A percentile compares a stretch with the other conserved stretches of the same genome.
phyloP scores from a whole-genome alignment of 2,329 filamentous ascomycete species.

The Sarocladiaceae sp. region DNA sequence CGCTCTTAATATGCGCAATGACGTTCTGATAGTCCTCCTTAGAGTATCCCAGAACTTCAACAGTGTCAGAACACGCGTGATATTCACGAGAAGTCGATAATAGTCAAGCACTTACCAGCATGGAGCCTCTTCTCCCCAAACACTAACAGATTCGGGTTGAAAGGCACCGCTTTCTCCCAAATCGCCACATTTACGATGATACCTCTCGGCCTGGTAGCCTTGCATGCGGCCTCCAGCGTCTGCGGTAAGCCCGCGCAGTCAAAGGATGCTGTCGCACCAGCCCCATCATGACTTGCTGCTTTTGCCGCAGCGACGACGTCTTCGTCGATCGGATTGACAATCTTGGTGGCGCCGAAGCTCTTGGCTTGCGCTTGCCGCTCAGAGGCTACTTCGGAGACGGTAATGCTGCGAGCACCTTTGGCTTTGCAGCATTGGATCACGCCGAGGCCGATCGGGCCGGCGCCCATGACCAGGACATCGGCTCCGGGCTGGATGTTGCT shows the following conservation, averaged over 20 bases:
- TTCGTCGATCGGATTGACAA: slow-evolving; percentile 14
- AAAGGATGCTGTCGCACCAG: slow-evolving; percentile 17
- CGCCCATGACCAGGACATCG: slow-evolving; percentile 52
- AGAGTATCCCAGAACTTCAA: slow-evolving; percentile 14
- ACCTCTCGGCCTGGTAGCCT: slow-evolving; percentile 18
- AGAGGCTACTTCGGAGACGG: slow-evolving; percentile 51
- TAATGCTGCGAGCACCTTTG: slow-evolving; percentile 47
- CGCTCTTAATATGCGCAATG: slow-evolving; percentile 17
- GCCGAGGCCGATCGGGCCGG: slow-evolving; percentile 59
- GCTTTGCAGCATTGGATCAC: slow-evolving; percentile 55
- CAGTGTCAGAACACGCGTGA: background rate
- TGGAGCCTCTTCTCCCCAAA: slow-evolving; percentile 16
- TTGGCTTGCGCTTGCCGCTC: slow-evolving; percentile 46
- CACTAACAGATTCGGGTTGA: slow-evolving; percentile 17
- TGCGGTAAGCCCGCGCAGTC: slow-evolving; percentile 21
- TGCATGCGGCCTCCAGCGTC: slow-evolving; percentile 18
- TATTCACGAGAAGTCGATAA: no score
- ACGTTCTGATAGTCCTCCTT: slow-evolving; percentile 20
- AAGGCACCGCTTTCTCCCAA: slow-evolving; percentile 19
- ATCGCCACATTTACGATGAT: slow-evolving; percentile 21
- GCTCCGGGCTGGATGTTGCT: slow-evolving; percentile 31
- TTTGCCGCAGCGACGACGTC: slow-evolving; percentile 16
- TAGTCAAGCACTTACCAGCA: background rate
- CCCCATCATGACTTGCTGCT: slow-evolving; percentile 14
- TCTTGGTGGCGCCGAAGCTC: slow-evolving; percentile 44